These are phyloP conservation scores for Aotearoamyces nothofagi DNA, from an alignment of 2,329 filamentous ascomycete genomes.

Conservation along the genomic window DNA sequence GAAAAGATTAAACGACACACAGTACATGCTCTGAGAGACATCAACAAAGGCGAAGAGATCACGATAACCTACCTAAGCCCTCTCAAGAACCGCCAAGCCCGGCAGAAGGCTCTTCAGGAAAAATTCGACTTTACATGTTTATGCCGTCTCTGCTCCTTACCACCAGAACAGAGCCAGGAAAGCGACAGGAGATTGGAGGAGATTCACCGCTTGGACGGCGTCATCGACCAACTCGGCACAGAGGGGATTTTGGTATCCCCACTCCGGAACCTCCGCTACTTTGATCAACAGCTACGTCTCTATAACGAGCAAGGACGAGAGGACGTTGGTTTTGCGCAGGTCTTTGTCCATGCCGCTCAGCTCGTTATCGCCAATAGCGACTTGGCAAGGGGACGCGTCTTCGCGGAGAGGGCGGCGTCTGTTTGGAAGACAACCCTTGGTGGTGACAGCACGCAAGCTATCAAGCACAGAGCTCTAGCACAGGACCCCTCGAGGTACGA, in stretches of 20 bases:
- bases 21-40: constrained; percentile 21
- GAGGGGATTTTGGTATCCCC: constrained; percentile 5
- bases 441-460: constrained; percentile 5
- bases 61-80: constrained; percentile 19
- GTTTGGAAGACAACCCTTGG: constrained; percentile 5
- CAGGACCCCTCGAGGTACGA: constrained; percentile 9
- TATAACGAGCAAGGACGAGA: constrained; percentile 13
- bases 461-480: constrained; percentile 5
- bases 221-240: constrained; percentile 10
- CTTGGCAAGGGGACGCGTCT: constrained; percentile 17
- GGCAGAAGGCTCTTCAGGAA: constrained; percentile 13
- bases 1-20: constrained; percentile 15
- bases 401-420: constrained; percentile 11
- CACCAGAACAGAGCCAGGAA: constrained; percentile 15
- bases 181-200: constrained; percentile 17
- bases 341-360: constrained; percentile 15
- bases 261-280: constrained; percentile 6
- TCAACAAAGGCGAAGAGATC: constrained; percentile 21
- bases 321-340: constrained; percentile 10
- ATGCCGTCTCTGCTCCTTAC: constrained; percentile 22
- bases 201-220: constrained; percentile 12
- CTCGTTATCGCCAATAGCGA: constrained; percentile 18
- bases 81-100: constrained; percentile 11
- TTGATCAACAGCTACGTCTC: constrained; percentile 16
- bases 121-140: constrained; percentile 21